These are phyloP conservation scores for Gypsophila paniculata DNA, from an alignment of 179 eudicot genomes.

Conservation along the genomic window DNA sequence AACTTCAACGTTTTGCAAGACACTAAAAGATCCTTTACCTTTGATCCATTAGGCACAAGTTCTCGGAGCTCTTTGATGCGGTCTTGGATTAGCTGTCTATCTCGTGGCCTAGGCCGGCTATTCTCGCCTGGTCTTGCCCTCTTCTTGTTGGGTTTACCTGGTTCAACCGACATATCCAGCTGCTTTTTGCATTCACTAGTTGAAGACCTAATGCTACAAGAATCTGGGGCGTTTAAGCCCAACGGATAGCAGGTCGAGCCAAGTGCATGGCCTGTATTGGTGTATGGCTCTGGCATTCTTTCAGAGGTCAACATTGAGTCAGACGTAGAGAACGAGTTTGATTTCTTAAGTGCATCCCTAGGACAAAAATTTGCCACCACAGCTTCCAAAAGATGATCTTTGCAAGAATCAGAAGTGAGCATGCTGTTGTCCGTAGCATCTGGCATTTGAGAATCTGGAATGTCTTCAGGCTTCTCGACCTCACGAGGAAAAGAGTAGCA, in stretches of 20 bases:
- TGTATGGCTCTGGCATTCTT: conserved; percentile 44
- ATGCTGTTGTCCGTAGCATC: conserved; percentile 42
- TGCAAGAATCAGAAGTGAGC: conserved; percentile 45
- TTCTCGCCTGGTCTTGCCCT: conserved; percentile 79
- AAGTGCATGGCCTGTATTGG: conserved; percentile 35
- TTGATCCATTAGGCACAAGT: conserved; percentile 88
- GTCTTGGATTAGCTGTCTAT: conserved; percentile 94
- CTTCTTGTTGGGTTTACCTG: conserved; percentile 54
- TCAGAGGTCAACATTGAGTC: conserved; percentile 56
- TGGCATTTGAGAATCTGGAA: conserved; percentile 36
- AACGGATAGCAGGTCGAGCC: conserved; percentile 53
- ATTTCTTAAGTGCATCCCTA: conserved; percentile 35
- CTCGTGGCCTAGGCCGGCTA: conserved; percentile 85
- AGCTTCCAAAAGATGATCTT: conserved; percentile 78
- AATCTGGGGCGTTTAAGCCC: conserved; percentile 52
- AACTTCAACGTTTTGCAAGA: background rate
- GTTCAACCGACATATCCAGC: conserved; percentile 38
- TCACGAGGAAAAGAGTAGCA: conserved; percentile 35
- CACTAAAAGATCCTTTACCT: conserved; percentile 40
- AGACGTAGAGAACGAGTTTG: conserved; percentile 37
- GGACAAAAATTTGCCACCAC: conserved; percentile 64
- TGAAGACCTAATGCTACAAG: conserved; percentile 42
- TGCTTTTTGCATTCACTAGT: conserved; percentile 47
- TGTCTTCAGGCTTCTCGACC: conserved; percentile 31
- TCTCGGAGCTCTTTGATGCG: conserved; percentile 86